Base-by-base conservation (phyloP, 2,329 filamentous ascomycete species). In the Xenoacremonium recifei region DNA sequence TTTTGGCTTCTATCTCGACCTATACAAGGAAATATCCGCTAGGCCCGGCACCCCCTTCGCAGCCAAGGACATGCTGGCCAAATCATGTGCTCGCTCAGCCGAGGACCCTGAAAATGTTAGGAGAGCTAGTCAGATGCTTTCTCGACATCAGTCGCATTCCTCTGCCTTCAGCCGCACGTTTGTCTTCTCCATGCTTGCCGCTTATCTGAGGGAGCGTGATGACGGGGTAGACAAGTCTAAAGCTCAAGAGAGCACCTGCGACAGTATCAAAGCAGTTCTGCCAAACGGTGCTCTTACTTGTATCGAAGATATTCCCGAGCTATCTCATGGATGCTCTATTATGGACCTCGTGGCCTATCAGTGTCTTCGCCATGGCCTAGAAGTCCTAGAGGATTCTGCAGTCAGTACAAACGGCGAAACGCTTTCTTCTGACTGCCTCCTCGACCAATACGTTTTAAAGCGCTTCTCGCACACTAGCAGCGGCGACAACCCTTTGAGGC, bases 271-370 rank as follows among this genome's bases (percentile, higher is more conserved):
- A 4, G 19, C 25, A 3, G 21, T 52, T 10, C 35, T 58, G 25
- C 25, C 20, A 13, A 21, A 37, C 15, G 31, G 44, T n/a, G 39
- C 34, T 18, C n/a, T n/a, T n/a, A n/a, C n/a, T n/a, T n/a, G n/a
- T n/a, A n/a, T n/a, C n/a, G n/a, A n/a, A n/a, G 45, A 27, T 6
- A 34, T 58, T 20, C 16, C 29, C 25, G 13, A 45, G 4, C 38
- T 52, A 21, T 38, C 44, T 7, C 44, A 43, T 33, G 40, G 27
- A 9, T 53, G 41, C 27, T 51, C 41, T 4, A 44, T 40, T 11
- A 50, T 58, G 18, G 53, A 58, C 30, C 45, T 58, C 19, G 49
- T 58, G 4, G 42, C 51, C 5, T 53, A 48, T 21, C 40, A 45
- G 37, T 47, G 48, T n/a, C 48, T 58, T n/a, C 44, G 31, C 15